Conservation (phyloP, 495 filamentous ascomycete species). For the Barbatosphaeria neglecta region DNA sequence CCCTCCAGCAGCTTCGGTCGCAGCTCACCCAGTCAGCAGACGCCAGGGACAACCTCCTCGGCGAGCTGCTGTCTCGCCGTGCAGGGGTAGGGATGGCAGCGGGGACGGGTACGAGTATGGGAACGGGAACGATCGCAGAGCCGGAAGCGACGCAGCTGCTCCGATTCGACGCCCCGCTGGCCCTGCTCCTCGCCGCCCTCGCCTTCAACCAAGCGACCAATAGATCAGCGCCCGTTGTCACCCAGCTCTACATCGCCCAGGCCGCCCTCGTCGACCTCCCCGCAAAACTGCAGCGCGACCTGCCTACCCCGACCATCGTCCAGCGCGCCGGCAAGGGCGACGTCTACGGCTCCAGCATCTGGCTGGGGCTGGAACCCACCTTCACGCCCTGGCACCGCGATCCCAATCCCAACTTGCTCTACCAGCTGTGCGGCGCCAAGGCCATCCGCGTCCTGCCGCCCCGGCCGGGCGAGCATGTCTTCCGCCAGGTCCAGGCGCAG, state of each 20-base stretch:
- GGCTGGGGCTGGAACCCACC: constrained; percentile 77
- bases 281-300: constrained; percentile 42
- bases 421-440: constrained; percentile 70
- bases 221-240: constrained; percentile 17
- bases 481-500: constrained; percentile 39
- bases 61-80: background rate
- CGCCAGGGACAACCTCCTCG: background rate
- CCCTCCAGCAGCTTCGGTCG: background rate
- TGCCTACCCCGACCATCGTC: constrained; percentile 59
- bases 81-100: too few species aligned
- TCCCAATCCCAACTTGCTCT: constrained; percentile 88
- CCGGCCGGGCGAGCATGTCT: constrained; percentile 45
- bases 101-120: too few species aligned
- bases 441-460: constrained; percentile 59
- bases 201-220: constrained; percentile 15
- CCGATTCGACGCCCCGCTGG: constrained; percentile 24
- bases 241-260: constrained; percentile 72
- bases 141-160: constrained; percentile 9
- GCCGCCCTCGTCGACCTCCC: constrained; percentile 57
- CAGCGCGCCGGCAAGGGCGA: constrained; percentile 51
- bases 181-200: constrained; percentile 21
- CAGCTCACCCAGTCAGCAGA: background rate
- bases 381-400: constrained; percentile 85
- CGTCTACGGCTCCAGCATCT: constrained; percentile 74
- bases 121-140: too few species aligned